Conservation (phyloP, 2,329 filamentous ascomycete genomes). For the Coniochaeta hoffmannii region DNA sequence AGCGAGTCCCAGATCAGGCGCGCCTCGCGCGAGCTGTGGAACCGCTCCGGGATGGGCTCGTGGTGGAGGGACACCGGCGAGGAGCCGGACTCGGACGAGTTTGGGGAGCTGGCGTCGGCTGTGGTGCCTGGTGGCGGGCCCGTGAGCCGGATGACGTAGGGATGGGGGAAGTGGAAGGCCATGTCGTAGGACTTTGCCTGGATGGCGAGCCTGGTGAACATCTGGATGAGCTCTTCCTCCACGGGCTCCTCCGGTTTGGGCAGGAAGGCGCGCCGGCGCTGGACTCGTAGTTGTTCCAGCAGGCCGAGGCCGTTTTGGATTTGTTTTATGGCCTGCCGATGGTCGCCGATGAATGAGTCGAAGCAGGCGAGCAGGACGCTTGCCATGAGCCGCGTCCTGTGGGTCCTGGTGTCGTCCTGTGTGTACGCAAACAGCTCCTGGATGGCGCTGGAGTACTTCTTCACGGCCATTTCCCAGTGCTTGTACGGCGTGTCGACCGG, state of each 20-base stretch:
- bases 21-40: constrained; percentile 45
- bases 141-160: constrained; percentile 49
- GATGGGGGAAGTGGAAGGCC: constrained; percentile 59
- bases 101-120: constrained; percentile 29
- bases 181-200: constrained; percentile 63
- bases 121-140: not conserved
- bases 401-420: constrained; percentile 33
- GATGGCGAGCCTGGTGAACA: constrained; percentile 56
- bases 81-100: constrained; percentile 24
- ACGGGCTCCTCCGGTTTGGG: constrained; percentile 38
- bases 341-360: constrained; percentile 59
- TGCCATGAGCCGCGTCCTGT: constrained; percentile 53
- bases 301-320: constrained; percentile 52
- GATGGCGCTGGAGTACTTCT: constrained; percentile 51
- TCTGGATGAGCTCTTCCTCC: constrained; percentile 52
- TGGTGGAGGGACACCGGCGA: constrained; percentile 32
- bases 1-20: constrained; percentile 49
- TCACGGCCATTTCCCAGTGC: constrained; percentile 54
- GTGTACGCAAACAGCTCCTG: constrained; percentile 39
- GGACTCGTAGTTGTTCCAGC: constrained; percentile 43
- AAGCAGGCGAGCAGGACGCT: constrained; percentile 61
- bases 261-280: constrained; percentile 31
- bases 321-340: constrained; percentile 52
- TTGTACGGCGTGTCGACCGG: constrained; percentile 30
- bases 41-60: constrained; percentile 34